Evolutionary conservation across 2,329 filamentous ascomycete genomes (phyloP).

Genomic region (Fusarium austroafricanum): DNA sequence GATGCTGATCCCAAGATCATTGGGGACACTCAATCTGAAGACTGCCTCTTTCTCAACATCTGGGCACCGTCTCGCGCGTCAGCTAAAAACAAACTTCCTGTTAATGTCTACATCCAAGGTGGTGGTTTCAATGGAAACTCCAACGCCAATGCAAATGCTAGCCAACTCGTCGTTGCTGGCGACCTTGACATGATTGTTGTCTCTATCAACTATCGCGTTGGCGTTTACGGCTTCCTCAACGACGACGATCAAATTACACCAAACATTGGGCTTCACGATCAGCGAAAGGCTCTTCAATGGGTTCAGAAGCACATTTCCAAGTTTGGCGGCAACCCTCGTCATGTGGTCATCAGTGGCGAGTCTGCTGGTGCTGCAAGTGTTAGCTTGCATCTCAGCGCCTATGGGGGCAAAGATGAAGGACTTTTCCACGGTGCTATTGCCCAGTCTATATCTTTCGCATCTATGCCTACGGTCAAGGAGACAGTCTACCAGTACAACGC

Average conservation of each 20-base stretch:
- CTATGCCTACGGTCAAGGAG: conserved; percentile 58
- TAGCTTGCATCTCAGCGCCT: conserved; percentile 70
- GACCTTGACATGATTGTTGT: conserved; percentile 74
- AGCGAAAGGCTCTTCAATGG: conserved; percentile 77
- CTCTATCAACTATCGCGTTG: conserved; percentile 81
- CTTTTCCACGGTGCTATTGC: conserved; percentile 65
- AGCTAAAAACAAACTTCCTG: conserved; percentile 66
- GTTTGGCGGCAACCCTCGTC: conserved; percentile 76
- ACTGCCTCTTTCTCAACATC: conserved; percentile 77
- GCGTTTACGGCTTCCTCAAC: conserved; percentile 77
- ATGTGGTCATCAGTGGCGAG: conserved; percentile 75
- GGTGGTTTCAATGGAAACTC: conserved; percentile 68
- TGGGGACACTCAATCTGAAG: conserved; percentile 60
- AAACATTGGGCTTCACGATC: conserved; percentile 78
- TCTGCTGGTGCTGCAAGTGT: conserved; percentile 76
- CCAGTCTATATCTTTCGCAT: conserved; percentile 64
- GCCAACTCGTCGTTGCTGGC: conserved; percentile 67
- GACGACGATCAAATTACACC: conserved; percentile 66
- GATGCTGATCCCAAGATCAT: conserved; percentile 28
- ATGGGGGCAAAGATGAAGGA: conserved; percentile 59
- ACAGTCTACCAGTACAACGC: conserved; percentile 65
- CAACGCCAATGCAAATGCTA: conserved; percentile 67
- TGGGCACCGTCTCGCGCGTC: conserved; percentile 68
- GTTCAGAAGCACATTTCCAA: conserved; percentile 71
- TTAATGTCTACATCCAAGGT: conserved; percentile 70